Percentiles rank a stretch among this genome's conserved stretches.
These are phyloP conservation scores for Globisporangium apiculatum DNA, from an alignment of 352 stramenopile species.

Conservation along the genomic window DNA sequence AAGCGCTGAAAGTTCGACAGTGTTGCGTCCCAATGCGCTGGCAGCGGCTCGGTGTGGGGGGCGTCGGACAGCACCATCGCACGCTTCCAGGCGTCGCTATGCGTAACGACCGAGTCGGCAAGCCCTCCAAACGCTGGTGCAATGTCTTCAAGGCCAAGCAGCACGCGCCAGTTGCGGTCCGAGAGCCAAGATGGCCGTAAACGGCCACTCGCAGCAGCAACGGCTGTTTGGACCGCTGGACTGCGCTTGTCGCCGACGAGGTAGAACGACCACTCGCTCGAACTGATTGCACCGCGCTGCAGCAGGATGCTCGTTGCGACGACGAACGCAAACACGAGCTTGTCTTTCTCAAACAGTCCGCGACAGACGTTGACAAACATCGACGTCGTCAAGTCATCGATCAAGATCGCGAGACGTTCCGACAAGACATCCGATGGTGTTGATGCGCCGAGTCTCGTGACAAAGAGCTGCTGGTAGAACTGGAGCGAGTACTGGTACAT, in stretches of 20 bases:
- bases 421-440: slow-evolving; percentile 77
- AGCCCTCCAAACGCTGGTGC: slow-evolving; percentile 43
- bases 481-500: slow-evolving; percentile 96
- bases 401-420: slow-evolving; percentile 84
- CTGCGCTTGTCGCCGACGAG: slow-evolving; percentile 83
- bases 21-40: slow-evolving; percentile 55
- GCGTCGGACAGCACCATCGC: slow-evolving; percentile 71
- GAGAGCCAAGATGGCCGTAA: slow-evolving; percentile 60
- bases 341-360: slow-evolving; percentile 94
- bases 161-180: slow-evolving; percentile 67
- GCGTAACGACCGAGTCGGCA: slow-evolving; percentile 30
- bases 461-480: slow-evolving; percentile 92
- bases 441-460: slow-evolving; percentile 81
- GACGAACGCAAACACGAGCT: slow-evolving; percentile 93
- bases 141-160: slow-evolving; percentile 63
- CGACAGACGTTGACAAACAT: slow-evolving; percentile 94
- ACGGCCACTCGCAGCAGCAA: slow-evolving; percentile 24
- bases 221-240: slow-evolving; percentile 32
- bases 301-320: slow-evolving; percentile 87
- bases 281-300: slow-evolving; percentile 59
- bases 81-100: slow-evolving; percentile 63
- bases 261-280: slow-evolving; percentile 85
- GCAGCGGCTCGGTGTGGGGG: slow-evolving; percentile 66
- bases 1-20: slow-evolving; percentile 88
- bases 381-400: slow-evolving; percentile 87